Base-by-base conservation (phyloP, 306 rosid species). In the Cicer judaicum region DNA sequence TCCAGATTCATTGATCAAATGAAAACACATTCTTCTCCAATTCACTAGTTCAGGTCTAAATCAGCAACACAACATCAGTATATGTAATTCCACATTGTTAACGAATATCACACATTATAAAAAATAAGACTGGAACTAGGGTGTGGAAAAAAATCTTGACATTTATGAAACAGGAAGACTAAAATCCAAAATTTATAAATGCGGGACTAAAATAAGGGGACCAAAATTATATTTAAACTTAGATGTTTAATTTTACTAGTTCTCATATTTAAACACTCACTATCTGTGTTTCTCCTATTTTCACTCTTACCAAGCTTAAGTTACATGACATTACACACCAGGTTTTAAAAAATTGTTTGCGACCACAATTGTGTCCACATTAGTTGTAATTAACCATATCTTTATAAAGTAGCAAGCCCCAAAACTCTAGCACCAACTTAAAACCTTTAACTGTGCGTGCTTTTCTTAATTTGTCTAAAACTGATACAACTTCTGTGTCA, bases 291-390 rank as follows among this genome's bases (percentile, higher is more conserved):
- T 11, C 63, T 64, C 36, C 53, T 24, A 72, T 64, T 79, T 64
- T 79, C 68, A 43, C 46, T 79, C 73, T 10, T 34, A 10, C 73
- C 59, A 16, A 43, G 19, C 60, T 10, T 54, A 52, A n/a, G 19
- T 41, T 49, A 41, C 46, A 41, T 12, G 41, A 41, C 4, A 48
- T 7, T 36, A 13, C 18, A 38, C 34, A 13, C 36, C 11, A 10
- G 61, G 21, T 61, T 36, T 36, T 36, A 0, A n/a, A 60, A 61
- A 18, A 61, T 13, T 7, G 69, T 40, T 16, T 0, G 47, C 13
- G 2, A 63, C n/a, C 8, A 3, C 47, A n/a, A 63, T 14, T n/a
- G 68, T 0, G 24, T 8, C 46, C 7, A 0, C 7, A 39, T 41
- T 16, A 10, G 8, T 4, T 12, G 8, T 40, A 41, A 40, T 64